Percentiles rank a stretch among this genome's conserved stretches.
These are phyloP conservation scores for Samsoniella hepiali DNA, from an alignment of 2,329 filamentous ascomycete species.

Conservation along the genomic window DNA sequence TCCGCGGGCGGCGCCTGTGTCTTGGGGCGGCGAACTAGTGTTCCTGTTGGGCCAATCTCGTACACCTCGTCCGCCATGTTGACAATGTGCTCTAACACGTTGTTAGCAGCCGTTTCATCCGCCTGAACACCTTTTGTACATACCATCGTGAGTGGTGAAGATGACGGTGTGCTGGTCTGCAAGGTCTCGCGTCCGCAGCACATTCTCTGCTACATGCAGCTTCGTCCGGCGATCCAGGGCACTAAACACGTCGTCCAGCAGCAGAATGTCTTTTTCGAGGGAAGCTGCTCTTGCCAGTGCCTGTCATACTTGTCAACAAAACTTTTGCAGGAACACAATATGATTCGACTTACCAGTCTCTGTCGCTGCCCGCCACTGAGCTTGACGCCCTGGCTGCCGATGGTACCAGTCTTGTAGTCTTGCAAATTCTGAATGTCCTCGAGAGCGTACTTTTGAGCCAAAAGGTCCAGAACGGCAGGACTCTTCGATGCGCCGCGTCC, in stretches of 20 bases:
- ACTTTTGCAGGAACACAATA: no score
- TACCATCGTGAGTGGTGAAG: conserved; percentile 1
- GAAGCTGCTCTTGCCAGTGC: background rate
- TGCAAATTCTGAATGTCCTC: conserved; percentile 4
- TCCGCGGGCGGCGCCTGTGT: background rate
- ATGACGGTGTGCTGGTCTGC: background rate
- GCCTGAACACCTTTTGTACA: no score
- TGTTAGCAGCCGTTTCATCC: background rate
- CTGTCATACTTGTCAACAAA: background rate
- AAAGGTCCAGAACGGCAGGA: background rate
- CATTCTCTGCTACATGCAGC: background rate
- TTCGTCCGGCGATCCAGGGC: background rate
- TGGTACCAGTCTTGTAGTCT: conserved; percentile 7
- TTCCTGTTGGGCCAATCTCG: background rate
- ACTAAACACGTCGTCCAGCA: conserved; percentile 3
- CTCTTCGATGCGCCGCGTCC: background rate
- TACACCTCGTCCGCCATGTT: conserved; percentile 8
- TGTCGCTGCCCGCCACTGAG: conserved; percentile 14
- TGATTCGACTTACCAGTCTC: background rate
- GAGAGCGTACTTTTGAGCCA: background rate
- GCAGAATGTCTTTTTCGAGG: background rate
- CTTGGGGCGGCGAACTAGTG: background rate
- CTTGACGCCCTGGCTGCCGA: conserved; percentile 7
- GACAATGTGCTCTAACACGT: background rate
- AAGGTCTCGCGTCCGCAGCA: background rate